Base-by-base conservation (phyloP, 164 flowering plant species). In the Liriodendron chinense region DNA sequence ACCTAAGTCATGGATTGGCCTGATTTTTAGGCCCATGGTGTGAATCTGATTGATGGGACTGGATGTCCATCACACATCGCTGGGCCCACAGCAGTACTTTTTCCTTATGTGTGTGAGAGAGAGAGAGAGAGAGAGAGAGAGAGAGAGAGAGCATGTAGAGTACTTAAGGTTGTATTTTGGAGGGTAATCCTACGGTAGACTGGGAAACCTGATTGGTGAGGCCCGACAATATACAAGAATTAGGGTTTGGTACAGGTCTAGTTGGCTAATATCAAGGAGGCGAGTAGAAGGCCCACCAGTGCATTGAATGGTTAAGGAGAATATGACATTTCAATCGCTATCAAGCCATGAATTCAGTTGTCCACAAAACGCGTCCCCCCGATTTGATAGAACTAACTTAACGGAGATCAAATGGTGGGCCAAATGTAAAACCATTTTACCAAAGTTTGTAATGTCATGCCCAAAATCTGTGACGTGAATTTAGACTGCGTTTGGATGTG, bases 261-360 rank as follows among this genome's bases (percentile, higher is more conserved):
- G 59, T 53, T 53, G 20, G 59, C 13, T 53, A 53, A 13, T 8
- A 53, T 53, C 16, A 53, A 8, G 59, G 18, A 53, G 59, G 18
- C 2, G 59, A 53, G 2, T 53, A 22, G 67, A 21, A 2, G 23
- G 67, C 10, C 1, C 14, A 12, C 9, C 68, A 24, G 25, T 22
- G 20, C 67, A 65, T 65, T 65, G 26, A 65, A 16, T 68, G 50
- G 14, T 16, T 20, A 68, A 1, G 48, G 48, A 68, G 48, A 26
- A 34, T 68, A 68, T 34, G 70, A 68, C 47, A 68, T 34, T 68
- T 68, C 70, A 34, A 34, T 68, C 70, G 16, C 23, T 9, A 14
- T 68, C 47, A 9, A 21, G 25, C 67, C 25, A 64, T 64, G 24
- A 21, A 24, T 65, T 53, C 18, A 16, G 59, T 12, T 53, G 59